Evolutionary conservation across 129 eudicot species (phyloP), one percentile per base, ranked within the genome.

Genomic region (Deinandra increscens): DNA sequence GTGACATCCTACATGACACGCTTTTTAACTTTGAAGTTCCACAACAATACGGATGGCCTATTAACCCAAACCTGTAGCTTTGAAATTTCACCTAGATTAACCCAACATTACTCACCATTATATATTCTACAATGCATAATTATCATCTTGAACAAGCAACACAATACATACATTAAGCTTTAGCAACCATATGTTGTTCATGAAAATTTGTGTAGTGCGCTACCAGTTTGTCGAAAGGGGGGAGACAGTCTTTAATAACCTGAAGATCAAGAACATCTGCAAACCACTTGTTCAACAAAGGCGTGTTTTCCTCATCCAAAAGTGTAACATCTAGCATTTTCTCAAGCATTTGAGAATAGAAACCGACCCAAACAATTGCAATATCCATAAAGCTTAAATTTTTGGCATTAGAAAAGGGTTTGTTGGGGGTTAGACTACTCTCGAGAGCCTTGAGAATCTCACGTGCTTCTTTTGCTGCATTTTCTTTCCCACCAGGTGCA

Each of bases 281-380:
- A 73, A 61, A 73, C 53, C 61, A 73, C 33, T 5, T 50, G 51
- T 73, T 62, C 31, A 73, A 63, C 54, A 37, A 50, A 20, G 78
- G 78, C 3, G 48, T 45, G 60, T 73, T 19, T 41, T 73, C 70
- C 6, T 73, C 54, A 51, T 49, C 62, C 37, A 73, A n/a, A 62
- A 73, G 62, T 49, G 34, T 73, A 48, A 73, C 70, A 73, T 73
- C 42, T 53, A 49, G 8, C 9, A 73, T 63, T 22, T 73, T 63
- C 50, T 73, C 50, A 9, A 48, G 15, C 7, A 63, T 23, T 50
- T 53, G 70, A 49, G 31, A 1, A 60, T 66, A 73, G 14, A 19
- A 60, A 48, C 63, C 70, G 15, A 73, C 50, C 78, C 78, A 73
- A 49, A 37, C 64, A 5, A 48, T 64, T 20, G 70, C 70, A 62